Evolutionary conservation across 2,329 filamentous ascomycete genomes (phyloP).

Genomic region (Davidsoniella neocaledoniae): DNA sequence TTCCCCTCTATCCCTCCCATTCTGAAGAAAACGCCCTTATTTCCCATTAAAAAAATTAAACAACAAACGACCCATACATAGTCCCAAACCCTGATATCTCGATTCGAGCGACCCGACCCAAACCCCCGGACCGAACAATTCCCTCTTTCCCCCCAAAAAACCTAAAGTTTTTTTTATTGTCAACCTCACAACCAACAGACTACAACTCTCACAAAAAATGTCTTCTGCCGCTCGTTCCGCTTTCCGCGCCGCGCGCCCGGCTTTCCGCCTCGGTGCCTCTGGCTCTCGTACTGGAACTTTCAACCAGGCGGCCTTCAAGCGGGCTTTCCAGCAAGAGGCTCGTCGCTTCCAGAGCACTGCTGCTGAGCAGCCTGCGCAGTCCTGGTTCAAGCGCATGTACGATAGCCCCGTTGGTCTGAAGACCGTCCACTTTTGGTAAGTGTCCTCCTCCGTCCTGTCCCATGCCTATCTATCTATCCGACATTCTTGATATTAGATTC

Average conservation of each 20-base stretch:
- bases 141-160: neutral
- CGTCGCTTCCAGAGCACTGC: conserved; percentile 53
- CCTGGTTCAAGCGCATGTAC: conserved; percentile 65
- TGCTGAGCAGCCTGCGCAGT: conserved; percentile 27
- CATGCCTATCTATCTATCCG: too few species aligned
- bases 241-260: conserved; percentile 37
- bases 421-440: conserved; percentile 96
- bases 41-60: too few species aligned
- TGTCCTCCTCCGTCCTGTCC: conserved; percentile 1
- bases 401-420: conserved; percentile 66
- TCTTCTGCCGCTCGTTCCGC: conserved; percentile 28
- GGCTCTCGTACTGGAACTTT: conserved; percentile 27
- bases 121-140: neutral
- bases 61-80: too few species aligned
- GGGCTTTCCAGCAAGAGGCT: conserved; percentile 17
- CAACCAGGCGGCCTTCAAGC: conserved; percentile 37
- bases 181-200: neutral
- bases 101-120: neutral
- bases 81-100: neutral
- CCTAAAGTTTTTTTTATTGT: neutral
- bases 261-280: conserved; percentile 27
- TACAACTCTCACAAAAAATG: conserved; percentile 1
- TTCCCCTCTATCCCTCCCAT: too few species aligned
- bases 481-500: too few species aligned
- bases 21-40: too few species aligned